Evolutionary conservation across 352 stramenopile genomes (phyloP).

Genomic region (Phytophthora aleatoria): DNA sequence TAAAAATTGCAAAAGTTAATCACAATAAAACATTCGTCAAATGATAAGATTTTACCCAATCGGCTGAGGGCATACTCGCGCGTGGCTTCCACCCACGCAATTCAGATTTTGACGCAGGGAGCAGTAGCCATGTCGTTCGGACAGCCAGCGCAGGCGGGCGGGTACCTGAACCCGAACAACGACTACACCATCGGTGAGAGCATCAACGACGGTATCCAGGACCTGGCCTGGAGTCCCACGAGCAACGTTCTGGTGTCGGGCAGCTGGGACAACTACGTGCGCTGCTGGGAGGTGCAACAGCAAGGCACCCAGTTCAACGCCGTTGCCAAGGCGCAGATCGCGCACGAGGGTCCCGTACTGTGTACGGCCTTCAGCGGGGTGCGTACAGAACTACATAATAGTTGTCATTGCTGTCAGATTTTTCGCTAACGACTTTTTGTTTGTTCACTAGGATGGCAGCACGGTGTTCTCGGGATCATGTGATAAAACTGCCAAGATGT

Average conservation of each 20-base stretch:
- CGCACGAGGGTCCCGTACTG: conserved; percentile 91
- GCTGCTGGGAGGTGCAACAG: conserved; percentile 86
- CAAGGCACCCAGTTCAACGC: conserved; percentile 73
- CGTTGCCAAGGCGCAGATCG: conserved; percentile 83
- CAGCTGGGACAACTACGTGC: conserved; percentile 86
- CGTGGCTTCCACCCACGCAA: conserved; percentile 19
- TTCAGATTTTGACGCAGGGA: conserved; percentile 2
- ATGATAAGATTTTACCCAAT: neutral
- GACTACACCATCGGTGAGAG: conserved; percentile 75
- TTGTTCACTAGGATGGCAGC: conserved; percentile 82
- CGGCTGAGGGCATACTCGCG: neutral
- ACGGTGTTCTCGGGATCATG: conserved; percentile 93
- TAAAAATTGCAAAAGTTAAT: neutral
- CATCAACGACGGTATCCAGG: conserved; percentile 77
- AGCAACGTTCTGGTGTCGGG: conserved; percentile 77
- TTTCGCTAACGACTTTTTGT: neutral
- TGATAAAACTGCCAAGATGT: conserved; percentile 97
- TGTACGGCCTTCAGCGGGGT: conserved; percentile 91
- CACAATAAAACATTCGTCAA: neutral
- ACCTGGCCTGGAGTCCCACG: conserved; percentile 77
- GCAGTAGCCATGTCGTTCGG: conserved; percentile 48
- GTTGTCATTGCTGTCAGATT: neutral
- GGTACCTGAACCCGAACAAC: conserved; percentile 76
- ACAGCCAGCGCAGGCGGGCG: conserved; percentile 45
- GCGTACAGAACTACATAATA: conserved; percentile 9